phyloP scores from a whole-genome alignment of 148 eudicot species.

The Bassia scoparia region DNA sequence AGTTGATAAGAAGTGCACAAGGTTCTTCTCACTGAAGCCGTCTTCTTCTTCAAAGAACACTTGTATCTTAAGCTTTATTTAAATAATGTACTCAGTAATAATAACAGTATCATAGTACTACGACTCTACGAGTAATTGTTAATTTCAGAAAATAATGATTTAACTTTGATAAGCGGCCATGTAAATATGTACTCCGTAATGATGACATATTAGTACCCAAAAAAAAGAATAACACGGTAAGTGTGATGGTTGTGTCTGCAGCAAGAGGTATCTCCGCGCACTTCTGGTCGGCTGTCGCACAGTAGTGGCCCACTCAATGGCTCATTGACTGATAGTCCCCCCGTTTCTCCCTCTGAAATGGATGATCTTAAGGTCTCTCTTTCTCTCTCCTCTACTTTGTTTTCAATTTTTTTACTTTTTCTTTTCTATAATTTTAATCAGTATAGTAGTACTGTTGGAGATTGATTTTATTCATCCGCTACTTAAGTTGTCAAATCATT shows the following conservation, averaged over 20 bases:
- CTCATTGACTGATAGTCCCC: slow-evolving; percentile 88
- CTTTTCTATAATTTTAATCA: background rate
- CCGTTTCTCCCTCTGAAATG: slow-evolving; percentile 84
- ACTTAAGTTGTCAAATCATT: too few species aligned
- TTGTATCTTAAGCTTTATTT: slow-evolving; percentile 4
- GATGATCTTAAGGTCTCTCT: slow-evolving; percentile 76
- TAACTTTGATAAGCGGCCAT: too few species aligned
- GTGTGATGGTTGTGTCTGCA: slow-evolving; percentile 24
- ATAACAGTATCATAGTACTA: too few species aligned
- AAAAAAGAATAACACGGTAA: background rate
- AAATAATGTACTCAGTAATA: background rate
- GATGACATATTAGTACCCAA: background rate
- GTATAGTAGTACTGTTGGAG: too few species aligned
- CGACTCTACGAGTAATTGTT: too few species aligned
- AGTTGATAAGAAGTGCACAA: too few species aligned
- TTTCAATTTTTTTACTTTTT: background rate
- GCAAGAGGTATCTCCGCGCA: slow-evolving; percentile 97
- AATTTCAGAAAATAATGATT: too few species aligned
- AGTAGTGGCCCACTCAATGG: slow-evolving; percentile 94
- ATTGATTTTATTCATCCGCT: too few species aligned
- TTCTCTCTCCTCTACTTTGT: slow-evolving; percentile 4
- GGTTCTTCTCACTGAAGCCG: too few species aligned
- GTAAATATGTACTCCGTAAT: background rate
- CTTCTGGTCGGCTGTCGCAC: slow-evolving; percentile 89
- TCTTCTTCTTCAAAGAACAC: background rate